A percentile compares a stretch with the other conserved stretches of the same genome.
phyloP scores from a whole-genome alignment of 2,329 filamentous ascomycete genomes.

The Colletotrichum musae region DNA sequence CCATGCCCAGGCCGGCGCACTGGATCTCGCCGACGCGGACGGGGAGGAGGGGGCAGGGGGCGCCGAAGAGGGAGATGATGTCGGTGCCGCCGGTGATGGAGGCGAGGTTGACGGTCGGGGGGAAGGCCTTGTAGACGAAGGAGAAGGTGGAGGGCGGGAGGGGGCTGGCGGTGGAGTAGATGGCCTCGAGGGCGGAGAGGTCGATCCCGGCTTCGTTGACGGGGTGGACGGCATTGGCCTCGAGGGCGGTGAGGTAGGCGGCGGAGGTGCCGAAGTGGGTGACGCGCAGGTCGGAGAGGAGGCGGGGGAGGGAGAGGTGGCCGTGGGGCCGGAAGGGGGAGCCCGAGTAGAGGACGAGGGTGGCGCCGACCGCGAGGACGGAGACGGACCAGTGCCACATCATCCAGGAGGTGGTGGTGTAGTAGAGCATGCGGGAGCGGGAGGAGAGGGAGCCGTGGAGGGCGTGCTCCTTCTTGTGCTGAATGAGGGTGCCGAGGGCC shows the following conservation, averaged over 20 bases:
- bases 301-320: conserved; percentile 83
- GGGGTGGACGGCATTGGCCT: conserved; percentile 80
- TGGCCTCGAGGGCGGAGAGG: conserved; percentile 79
- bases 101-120: conserved; percentile 83
- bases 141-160: conserved; percentile 93
- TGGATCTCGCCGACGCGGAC: conserved; percentile 83
- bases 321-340: conserved; percentile 88
- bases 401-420: conserved; percentile 98
- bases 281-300: conserved; percentile 85
- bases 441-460: conserved; percentile 86
- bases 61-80: conserved; percentile 95
- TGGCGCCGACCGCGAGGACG: conserved; percentile 85
- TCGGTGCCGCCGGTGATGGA: conserved; percentile 98
- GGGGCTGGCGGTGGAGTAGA: conserved; percentile 95
- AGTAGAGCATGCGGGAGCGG: conserved; percentile 87
- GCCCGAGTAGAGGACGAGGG: conserved; percentile 90
- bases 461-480: conserved; percentile 97
- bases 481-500: conserved; percentile 88
- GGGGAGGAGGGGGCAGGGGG: conserved; percentile 82
- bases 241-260: conserved; percentile 91
- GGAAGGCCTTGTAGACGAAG: conserved; percentile 90
- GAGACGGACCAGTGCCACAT: conserved; percentile 99
- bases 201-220: conserved; percentile 66
- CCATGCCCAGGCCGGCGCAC: conserved; percentile 84
- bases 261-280: conserved; percentile 97